Conservation (phyloP, 2,329 filamentous ascomycete genomes). For the Sclerotinia minor region DNA sequence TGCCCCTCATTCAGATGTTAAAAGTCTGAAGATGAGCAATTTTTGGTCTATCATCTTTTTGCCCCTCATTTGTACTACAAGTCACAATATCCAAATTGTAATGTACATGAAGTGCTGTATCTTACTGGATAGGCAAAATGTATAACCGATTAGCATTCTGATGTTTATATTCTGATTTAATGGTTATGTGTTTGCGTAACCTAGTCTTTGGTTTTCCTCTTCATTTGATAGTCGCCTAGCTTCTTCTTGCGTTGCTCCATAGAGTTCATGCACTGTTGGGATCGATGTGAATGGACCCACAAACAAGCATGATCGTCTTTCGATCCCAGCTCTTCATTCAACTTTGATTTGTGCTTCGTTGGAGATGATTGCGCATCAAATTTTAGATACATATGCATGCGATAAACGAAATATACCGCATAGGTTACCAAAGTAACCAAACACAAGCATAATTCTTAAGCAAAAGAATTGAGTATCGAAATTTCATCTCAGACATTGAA, state of each 20-base stretch:
- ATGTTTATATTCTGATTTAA: neutral
- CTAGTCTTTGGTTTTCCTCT: neutral
- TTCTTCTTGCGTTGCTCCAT: neutral
- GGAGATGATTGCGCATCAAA: neutral
- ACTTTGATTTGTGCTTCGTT: neutral
- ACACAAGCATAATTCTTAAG: neutral
- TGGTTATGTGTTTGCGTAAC: neutral
- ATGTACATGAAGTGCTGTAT: neutral
- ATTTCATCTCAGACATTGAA: neutral
- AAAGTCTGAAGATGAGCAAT: neutral
- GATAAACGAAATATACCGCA: slow-evolving; percentile 1
- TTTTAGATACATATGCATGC: slow-evolving; percentile 1
- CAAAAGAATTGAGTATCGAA: neutral
- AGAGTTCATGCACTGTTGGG: slow-evolving; percentile 8
- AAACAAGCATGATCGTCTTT: slow-evolving; percentile 7
- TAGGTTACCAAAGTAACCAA: too few relatives aligned
- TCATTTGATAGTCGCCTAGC: neutral
- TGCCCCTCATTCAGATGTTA: slow-evolving; percentile 2
- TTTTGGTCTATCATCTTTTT: neutral
- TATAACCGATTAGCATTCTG: neutral
- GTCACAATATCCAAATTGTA: neutral
- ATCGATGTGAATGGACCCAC: neutral
- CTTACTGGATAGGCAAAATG: neutral
- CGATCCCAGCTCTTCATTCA: neutral
- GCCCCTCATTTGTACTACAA: slow-evolving; percentile 5